These are phyloP conservation scores for Dioscorea zingiberensis DNA, from an alignment of 106 monocot species.

Conservation along the genomic window DNA sequence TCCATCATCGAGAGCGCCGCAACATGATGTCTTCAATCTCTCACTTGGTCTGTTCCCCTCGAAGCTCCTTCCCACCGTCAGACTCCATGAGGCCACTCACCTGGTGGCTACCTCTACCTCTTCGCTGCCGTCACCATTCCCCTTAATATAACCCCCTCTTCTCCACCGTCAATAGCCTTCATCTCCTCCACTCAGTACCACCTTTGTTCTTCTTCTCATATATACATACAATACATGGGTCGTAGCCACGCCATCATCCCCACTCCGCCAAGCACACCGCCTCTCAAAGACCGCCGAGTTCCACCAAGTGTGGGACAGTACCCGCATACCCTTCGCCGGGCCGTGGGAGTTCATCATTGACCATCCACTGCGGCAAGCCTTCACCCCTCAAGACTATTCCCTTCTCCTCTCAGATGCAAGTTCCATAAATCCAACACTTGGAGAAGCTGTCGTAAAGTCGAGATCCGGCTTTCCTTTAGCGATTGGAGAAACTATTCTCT, in stretches of 20 bases:
- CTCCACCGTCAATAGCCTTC: slow-evolving; percentile 12
- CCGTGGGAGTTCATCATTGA: too few relatives aligned
- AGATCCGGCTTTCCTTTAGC: too few relatives aligned
- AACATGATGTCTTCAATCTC: slow-evolving; percentile 4
- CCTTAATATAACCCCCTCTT: slow-evolving; percentile 26
- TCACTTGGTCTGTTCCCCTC: not conserved
- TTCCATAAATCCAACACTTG: slow-evolving; percentile 17
- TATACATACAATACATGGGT: too few relatives aligned
- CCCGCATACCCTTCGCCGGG: too few relatives aligned
- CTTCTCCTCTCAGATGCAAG: slow-evolving; percentile 10
- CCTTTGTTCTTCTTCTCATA: slow-evolving; percentile 24
- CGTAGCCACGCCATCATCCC: slow-evolving; percentile 31
- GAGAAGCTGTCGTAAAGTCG: too few relatives aligned
- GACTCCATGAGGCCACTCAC: slow-evolving; percentile 25
- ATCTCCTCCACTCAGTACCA: slow-evolving; percentile 18
- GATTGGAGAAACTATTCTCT: too few relatives aligned
- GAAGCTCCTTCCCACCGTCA: slow-evolving; percentile 3
- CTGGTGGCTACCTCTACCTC: slow-evolving; percentile 19
- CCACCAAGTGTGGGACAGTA: too few relatives aligned
- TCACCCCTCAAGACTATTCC: slow-evolving; percentile 22
- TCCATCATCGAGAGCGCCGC: slow-evolving; percentile 4
- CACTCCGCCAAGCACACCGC: slow-evolving; percentile 17
- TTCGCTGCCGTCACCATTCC: slow-evolving; percentile 13
- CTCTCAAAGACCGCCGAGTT: slow-evolving; percentile 24
- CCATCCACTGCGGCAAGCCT: too few relatives aligned